Evolutionary conservation across 1,284 basidiomycete species (phyloP), one percentile per base, ranked within the genome.

Genomic region (Stereum hirsutum): DNA sequence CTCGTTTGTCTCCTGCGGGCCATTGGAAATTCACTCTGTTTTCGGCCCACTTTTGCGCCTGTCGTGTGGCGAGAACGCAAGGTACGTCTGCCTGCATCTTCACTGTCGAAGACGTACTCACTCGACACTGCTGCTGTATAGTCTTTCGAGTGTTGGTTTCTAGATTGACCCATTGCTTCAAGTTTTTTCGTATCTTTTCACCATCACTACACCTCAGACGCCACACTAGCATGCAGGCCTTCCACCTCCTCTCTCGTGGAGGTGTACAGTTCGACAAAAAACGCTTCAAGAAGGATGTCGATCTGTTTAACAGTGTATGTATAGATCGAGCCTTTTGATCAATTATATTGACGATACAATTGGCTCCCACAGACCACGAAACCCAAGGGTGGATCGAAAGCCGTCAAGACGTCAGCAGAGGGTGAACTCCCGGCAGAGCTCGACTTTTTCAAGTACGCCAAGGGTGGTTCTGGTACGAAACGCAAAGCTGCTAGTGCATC

Each of bases 401-500:
- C 43, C 10, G 50, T 49, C 6, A 42, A 49, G 20, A 50, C 56
- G 46, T 46, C 48, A 1, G 52, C 55, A 19, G 57, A 63, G 26
- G 70, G 63, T 21, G 73, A 72, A 51, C 72, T 94, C 15, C 92
- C 92, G 0, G 54, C 70, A 2, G 86, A 87, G 49, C 70, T 95
- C 4, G 88, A 96, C 60, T 93, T 93, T 61, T 95, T 94, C 66
- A 89, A 86, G 51, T 89, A 89, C 52, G 79, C 82, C 1, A 68
- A 77, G 49, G 71, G 68, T 34, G 69, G 64, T n/a, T n/a, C n/a
- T n/a, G 54, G 60, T 20, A 60, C 54, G 31, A 83, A 85, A 49
- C 54, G 61, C 30, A 63, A 63, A 49, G 46, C 47, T 33, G 20
- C 37, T 26, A 28, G 27, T 24, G 0, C 11, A 25, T 25, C 19